Percentiles rank a stretch among this genome's conserved stretches.
Conservation (phyloP, 805 yeast species). For the Cyberlindnera galapagoensis region DNA sequence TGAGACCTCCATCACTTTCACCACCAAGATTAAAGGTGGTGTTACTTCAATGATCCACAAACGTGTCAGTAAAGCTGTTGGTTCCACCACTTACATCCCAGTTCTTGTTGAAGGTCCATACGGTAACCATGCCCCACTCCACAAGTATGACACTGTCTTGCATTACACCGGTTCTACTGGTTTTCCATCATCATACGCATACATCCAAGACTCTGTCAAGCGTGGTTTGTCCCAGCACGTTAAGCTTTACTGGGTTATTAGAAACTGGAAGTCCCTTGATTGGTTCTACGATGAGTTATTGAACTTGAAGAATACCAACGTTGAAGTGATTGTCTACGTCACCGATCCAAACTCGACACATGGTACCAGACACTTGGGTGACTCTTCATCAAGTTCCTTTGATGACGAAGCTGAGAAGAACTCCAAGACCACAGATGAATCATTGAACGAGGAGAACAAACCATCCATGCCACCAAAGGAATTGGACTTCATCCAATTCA, state of each 20-base stretch:
- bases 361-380: conserved; percentile 5
- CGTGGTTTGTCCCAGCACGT: conserved; percentile 24
- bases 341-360: conserved; percentile 17
- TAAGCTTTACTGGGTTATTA: conserved; percentile 60
- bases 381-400: conserved; percentile 6
- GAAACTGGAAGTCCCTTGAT: conserved; percentile 42
- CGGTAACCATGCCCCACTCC: conserved; percentile 35
- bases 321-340: conserved; percentile 16
- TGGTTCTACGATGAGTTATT: conserved; percentile 45
- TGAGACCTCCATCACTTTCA: conserved; percentile 34
- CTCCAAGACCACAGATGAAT: neutral
- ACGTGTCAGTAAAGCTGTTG: conserved; percentile 23
- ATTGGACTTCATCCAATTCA: conserved; percentile 30
- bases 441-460: conserved; percentile 1
- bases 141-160: conserved; percentile 32
- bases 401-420: conserved; percentile 6
- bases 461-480: conserved; percentile 8
- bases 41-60: conserved; percentile 27
- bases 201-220: conserved; percentile 26
- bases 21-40: conserved; percentile 51
- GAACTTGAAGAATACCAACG: conserved; percentile 20
- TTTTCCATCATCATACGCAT: conserved; percentile 42
- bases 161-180: conserved; percentile 50
- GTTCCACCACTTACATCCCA: conserved; percentile 19
- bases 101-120: conserved; percentile 62